phyloP scores from a whole-genome alignment of 2,329 filamentous ascomycete species.

The Nectriaceae sp. region DNA sequence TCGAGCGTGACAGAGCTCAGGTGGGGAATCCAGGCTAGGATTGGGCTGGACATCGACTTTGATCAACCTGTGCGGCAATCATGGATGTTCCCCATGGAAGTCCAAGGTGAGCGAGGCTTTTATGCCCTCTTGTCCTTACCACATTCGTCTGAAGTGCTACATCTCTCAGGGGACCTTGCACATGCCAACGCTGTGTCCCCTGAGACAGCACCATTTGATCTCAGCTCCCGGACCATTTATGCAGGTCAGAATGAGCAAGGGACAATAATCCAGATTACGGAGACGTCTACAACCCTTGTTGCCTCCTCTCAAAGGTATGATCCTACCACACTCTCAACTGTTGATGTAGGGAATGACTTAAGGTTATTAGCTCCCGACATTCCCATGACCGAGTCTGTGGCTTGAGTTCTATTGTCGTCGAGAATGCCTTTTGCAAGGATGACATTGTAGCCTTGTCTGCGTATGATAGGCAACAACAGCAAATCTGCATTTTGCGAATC shows the following conservation, averaged over 20 bases:
- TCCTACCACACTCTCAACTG: neutral
- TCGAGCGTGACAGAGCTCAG: constrained; percentile 70
- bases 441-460: constrained; percentile 46
- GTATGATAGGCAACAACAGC: constrained; percentile 37
- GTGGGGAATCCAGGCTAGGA: constrained; percentile 68
- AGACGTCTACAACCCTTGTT: constrained; percentile 45
- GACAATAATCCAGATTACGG: constrained; percentile 56
- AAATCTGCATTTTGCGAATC: constrained; percentile 41
- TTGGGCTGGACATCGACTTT: constrained; percentile 59
- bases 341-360: constrained; percentile 15
- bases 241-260: constrained; percentile 39
- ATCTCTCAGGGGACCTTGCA: constrained; percentile 49
- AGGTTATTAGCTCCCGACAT: constrained; percentile 29
- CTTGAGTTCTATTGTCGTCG: constrained; percentile 31
- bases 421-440: constrained; percentile 44
- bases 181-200: constrained; percentile 45
- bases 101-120: constrained; percentile 19
- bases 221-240: constrained; percentile 53
- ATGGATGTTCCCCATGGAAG: constrained; percentile 50
- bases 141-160: constrained; percentile 49
- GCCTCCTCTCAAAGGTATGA: constrained; percentile 39
- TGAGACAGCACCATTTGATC: constrained; percentile 50
- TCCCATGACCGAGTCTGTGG: constrained; percentile 35
- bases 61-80: constrained; percentile 50
- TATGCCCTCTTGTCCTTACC: constrained; percentile 51